Conservation (phyloP, 345 rosid genomes). For the Corchorus capsularis region DNA sequence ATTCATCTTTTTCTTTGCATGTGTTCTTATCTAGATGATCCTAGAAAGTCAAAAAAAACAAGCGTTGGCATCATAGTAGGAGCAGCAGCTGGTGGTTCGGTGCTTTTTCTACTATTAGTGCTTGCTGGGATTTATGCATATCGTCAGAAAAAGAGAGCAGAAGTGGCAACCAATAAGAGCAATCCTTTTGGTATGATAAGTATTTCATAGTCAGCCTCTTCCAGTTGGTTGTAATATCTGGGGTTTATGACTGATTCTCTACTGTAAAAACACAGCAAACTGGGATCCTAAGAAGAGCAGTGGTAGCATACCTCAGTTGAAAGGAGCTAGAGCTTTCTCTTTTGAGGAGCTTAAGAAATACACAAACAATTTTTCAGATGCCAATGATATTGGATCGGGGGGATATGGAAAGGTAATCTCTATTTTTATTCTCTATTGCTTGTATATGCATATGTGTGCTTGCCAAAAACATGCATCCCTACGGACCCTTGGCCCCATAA, state of each 20-base stretch:
- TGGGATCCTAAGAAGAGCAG: constrained; percentile 66
- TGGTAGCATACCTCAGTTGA: constrained; percentile 64
- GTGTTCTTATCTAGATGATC: constrained; percentile 20
- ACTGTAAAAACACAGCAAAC: constrained; percentile 45
- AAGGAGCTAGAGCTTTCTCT: constrained; percentile 77
- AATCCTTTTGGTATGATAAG: constrained; percentile 68
- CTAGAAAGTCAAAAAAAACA: constrained; percentile 31
- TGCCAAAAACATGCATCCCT: not conserved
- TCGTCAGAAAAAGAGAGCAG: constrained; percentile 74
- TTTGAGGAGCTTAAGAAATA: constrained; percentile 73
- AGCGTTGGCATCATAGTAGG: constrained; percentile 59
- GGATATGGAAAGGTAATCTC: constrained; percentile 77
- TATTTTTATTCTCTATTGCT: not conserved
- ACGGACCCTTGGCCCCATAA: not conserved
- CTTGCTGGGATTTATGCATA: constrained; percentile 70
- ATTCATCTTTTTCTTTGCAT: constrained; percentile 1
- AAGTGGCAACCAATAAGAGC: constrained; percentile 55
- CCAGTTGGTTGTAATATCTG: constrained; percentile 1
- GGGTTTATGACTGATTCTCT: not conserved
- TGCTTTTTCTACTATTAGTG: constrained; percentile 51
- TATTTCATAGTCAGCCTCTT: not conserved
- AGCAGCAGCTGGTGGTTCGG: constrained; percentile 60
- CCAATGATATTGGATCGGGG: constrained; percentile 76
- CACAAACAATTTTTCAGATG: constrained; percentile 66
- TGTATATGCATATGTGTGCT: not conserved